These are phyloP conservation scores for Axilococcus clingmanii DNA, from an alignment of 139 green algal genomes.

Conservation along the genomic window DNA sequence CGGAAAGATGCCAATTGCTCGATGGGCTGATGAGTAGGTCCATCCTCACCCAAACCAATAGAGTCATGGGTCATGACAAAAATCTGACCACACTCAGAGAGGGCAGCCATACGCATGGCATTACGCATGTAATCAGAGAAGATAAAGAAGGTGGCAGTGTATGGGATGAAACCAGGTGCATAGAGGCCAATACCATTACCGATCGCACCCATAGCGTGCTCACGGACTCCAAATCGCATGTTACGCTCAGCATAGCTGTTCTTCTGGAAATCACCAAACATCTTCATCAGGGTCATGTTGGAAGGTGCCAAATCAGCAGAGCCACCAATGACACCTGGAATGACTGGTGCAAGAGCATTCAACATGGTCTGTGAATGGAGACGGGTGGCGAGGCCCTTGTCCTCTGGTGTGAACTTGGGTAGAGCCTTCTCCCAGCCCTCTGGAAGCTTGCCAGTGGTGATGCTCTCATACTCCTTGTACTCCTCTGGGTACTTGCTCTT, in stretches of 20 bases:
- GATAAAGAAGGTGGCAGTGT: conserved; percentile 99
- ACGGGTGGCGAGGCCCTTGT: conserved; percentile 90
- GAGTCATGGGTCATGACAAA: conserved; percentile 99
- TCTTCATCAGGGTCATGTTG: conserved; percentile 99
- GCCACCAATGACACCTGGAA: conserved; percentile 92
- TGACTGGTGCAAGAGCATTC: conserved; percentile 79
- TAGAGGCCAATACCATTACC: conserved; percentile 91
- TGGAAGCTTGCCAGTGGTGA: conserved; percentile 76
- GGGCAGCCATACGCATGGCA: conserved; percentile 90
- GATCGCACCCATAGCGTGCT: conserved; percentile 98
- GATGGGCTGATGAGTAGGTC: conserved; percentile 97
- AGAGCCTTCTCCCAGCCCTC: conserved; percentile 75
- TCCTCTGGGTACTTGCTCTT: conserved; percentile 69
- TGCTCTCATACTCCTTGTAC: conserved; percentile 67
- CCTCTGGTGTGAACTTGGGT: conserved; percentile 84
- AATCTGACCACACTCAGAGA: conserved; percentile 80
- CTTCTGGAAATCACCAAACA: conserved; percentile 97
- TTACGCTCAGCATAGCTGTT: conserved; percentile 85
- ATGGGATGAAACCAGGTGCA: conserved; percentile 83
- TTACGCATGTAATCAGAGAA: conserved; percentile 99
- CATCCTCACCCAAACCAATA: conserved; percentile 98
- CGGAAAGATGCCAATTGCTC: conserved; percentile 97
- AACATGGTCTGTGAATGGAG: conserved; percentile 94
- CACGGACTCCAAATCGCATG: conserved; percentile 94
- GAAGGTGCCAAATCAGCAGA: conserved; percentile 95